Conservation (phyloP, 352 stramenopile species). For the Pythium monospermum region DNA sequence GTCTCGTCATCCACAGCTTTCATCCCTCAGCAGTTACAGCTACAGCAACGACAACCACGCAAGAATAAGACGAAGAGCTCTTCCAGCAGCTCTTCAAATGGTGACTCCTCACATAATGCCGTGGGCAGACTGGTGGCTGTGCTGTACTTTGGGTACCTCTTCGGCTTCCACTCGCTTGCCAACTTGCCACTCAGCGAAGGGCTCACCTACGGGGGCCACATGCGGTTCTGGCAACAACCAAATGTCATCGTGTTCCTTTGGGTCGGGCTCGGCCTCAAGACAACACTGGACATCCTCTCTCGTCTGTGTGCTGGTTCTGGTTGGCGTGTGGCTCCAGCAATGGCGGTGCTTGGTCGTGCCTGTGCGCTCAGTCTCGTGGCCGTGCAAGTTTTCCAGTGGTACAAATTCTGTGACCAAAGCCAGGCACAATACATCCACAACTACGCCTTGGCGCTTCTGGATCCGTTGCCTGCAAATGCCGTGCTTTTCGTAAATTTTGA, state of each 20-base stretch:
- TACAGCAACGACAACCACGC: too few relatives aligned
- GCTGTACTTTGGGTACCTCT: slow-evolving; percentile 88
- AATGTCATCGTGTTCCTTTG: slow-evolving; percentile 90
- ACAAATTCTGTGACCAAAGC: slow-evolving; percentile 24
- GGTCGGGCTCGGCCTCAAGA: slow-evolving; percentile 47
- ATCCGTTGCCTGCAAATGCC: slow-evolving; percentile 54
- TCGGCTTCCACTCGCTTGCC: slow-evolving; percentile 91
- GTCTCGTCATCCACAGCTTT: slow-evolving; percentile 17
- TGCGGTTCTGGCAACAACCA: slow-evolving; percentile 93
- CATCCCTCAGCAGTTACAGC: slow-evolving; percentile 11
- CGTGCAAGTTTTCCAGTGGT: slow-evolving; percentile 17
- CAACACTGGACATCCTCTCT: slow-evolving; percentile 4
- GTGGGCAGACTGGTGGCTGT: slow-evolving; percentile 51
- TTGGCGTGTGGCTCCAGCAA: too few relatives aligned
- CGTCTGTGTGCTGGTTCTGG: too few relatives aligned
- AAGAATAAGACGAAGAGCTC: too few relatives aligned
- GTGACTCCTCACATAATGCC: too few relatives aligned
- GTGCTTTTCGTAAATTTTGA: slow-evolving; percentile 87
- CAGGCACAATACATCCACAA: slow-evolving; percentile 46
- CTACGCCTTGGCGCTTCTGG: slow-evolving; percentile 77
- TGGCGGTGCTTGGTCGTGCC: background rate
- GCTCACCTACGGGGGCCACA: slow-evolving; percentile 93
- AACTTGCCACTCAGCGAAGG: slow-evolving; percentile 92
- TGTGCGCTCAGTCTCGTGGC: background rate
- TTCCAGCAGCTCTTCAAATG: too few relatives aligned